A percentile compares a stretch with the other conserved stretches of the same genome.
These are phyloP conservation scores for Collybiopsis confluens DNA, from an alignment of 768 basidiomycete genomes.

Conservation along the genomic window DNA sequence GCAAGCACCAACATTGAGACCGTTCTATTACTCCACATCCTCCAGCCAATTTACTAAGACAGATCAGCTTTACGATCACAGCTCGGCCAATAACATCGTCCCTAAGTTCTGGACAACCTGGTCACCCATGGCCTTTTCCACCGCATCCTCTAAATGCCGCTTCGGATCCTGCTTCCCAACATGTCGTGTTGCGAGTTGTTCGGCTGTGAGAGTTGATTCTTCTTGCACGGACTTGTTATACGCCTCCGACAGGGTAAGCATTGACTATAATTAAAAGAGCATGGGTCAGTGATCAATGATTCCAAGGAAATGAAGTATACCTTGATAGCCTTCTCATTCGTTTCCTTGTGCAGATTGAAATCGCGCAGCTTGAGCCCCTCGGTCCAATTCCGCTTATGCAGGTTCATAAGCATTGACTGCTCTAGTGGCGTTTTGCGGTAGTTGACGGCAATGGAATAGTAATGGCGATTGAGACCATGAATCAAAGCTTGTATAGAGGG, in stretches of 20 bases:
- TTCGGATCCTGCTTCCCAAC: conserved; percentile 98
- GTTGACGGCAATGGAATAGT: conserved; percentile 96
- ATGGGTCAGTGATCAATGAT: conserved; percentile 14
- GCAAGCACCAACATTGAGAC: neutral
- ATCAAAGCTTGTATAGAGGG: conserved; percentile 99
- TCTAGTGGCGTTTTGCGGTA: conserved; percentile 98
- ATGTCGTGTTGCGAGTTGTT: conserved; percentile 95
- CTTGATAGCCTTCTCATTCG: conserved; percentile 93
- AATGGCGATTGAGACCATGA: conserved; percentile 95
- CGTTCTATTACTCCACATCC: neutral
- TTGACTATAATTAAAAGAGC: conserved; percentile 51
- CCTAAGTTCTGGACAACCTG: conserved; percentile 95
- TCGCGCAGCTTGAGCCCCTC: conserved; percentile 91
- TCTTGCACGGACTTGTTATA: conserved; percentile 99
- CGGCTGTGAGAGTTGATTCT: conserved; percentile 89
- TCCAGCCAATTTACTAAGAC: neutral
- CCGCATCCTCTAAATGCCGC: conserved; percentile 94
- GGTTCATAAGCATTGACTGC: conserved; percentile 97
- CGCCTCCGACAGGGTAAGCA: conserved; percentile 87
- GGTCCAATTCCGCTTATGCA: conserved; percentile 99
- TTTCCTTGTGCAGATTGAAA: conserved; percentile 83
- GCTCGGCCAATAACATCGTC: conserved; percentile 90
- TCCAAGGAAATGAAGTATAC: conserved; percentile 36
- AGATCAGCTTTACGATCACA: conserved; percentile 50
- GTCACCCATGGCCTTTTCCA: conserved; percentile 97